Evolutionary conservation across 768 basidiomycete species (phyloP), one percentile per base, ranked within the genome.

Genomic region (Auriscalpium vulgare): DNA sequence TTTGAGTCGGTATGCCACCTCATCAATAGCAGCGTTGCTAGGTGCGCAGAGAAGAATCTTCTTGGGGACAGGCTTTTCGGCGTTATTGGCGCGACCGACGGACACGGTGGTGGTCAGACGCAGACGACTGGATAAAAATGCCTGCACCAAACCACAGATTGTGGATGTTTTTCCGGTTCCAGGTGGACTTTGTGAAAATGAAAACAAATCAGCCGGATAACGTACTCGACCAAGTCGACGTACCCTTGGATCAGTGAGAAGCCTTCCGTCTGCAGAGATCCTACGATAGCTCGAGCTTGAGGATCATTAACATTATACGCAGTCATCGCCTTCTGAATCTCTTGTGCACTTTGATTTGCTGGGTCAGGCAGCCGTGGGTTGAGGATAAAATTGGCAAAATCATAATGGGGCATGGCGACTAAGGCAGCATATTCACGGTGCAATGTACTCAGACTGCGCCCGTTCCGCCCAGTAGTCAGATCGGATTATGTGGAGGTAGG

Each of bases 161-260:
- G 97, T 99, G 19, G 91, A 95, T 9, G 97, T 99, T 73, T 99
- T 99, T 11, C 97, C 97, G 0, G 97, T 99, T 54, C 97, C 97
- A 1, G 97, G 97, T 37, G 97, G 97, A 21, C 95, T 95, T 60
- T 53, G 44, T 40, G 13, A 53, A 16, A 21, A 45, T 40, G 13
- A 53, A 16, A 21, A 45, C 47, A 4, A 37, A 13, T 11, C 8
- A 29, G 16, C 5, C 14, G 7, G 23, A 14, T 34, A 36, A 10
- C 6, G 9, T 6, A 10, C 37, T 19, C 6, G 14, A 50, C 47
- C 8, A 11, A 37, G 55, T 40, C 36, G 23, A 61, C 59, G 29
- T 66, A 95, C 95, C 97, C 97, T 79, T 99, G 97, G 54, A 99
- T 94, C 35, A 99, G 75, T 0, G 84, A 81, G 66, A 99, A 97